Conservation (phyloP, 805 yeast genomes). For the Saccharomycopsis sp. region DNA sequence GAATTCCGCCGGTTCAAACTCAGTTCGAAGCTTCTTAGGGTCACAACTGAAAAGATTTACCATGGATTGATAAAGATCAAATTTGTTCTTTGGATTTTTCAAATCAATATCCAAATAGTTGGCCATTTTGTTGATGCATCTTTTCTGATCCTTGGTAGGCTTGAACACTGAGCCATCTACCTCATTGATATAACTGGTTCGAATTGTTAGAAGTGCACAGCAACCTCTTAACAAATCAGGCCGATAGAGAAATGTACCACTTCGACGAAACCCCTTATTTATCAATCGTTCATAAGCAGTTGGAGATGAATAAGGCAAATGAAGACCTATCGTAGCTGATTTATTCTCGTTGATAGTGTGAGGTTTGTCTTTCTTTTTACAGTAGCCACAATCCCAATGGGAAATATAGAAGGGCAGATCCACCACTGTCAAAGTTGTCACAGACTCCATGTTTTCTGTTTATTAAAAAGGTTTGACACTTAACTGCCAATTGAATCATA, state of each 20-base stretch:
- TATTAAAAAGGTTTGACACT: neutral
- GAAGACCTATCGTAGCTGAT: conserved; percentile 10
- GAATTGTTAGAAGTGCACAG: conserved; percentile 72
- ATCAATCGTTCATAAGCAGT: conserved; percentile 57
- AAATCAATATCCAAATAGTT: conserved; percentile 29
- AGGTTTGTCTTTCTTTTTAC: conserved; percentile 7
- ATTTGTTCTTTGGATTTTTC: conserved; percentile 15
- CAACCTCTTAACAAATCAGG: conserved; percentile 69
- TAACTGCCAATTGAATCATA: too few species aligned
- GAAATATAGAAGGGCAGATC: conserved; percentile 3
- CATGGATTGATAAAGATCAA: conserved; percentile 12
- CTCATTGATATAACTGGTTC: conserved; percentile 40
- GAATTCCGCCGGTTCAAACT: conserved; percentile 46
- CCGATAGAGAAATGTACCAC: conserved; percentile 61
- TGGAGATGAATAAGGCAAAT: conserved; percentile 9
- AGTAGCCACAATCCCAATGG: conserved; percentile 15
- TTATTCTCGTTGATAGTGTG: neutral
- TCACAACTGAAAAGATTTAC: conserved; percentile 15
- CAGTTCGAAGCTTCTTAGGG: conserved; percentile 32
- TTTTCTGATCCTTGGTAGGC: conserved; percentile 60
- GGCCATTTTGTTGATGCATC: conserved; percentile 55
- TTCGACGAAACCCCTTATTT: conserved; percentile 71
- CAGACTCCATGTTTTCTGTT: neutral
- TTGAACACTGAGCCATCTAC: conserved; percentile 30
- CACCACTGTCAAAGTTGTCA: neutral